Percentiles rank a stretch among this genome's conserved stretches.
Conservation (phyloP, 352 stramenopile genomes). For the Phytophthora pistaciae region DNA sequence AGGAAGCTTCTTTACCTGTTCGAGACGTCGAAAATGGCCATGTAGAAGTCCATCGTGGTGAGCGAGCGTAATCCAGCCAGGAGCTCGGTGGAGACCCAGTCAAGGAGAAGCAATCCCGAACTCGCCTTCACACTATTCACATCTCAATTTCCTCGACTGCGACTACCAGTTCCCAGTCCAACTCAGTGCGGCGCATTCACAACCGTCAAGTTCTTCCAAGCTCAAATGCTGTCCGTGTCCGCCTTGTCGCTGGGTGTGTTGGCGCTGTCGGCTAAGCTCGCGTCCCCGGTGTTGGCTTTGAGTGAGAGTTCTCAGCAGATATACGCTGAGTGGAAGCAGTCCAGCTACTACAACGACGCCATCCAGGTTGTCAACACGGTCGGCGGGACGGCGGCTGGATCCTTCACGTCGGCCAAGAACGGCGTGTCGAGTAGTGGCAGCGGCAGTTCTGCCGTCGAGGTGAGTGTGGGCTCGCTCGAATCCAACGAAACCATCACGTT, state of each 20-base stretch:
- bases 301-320: constrained; percentile 27
- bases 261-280: constrained; percentile 22
- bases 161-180: constrained; percentile 18
- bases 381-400: constrained; percentile 24
- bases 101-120: not conserved
- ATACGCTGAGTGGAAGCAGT: constrained; percentile 49
- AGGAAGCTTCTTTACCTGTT: constrained; percentile 36
- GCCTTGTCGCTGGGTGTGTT: constrained; percentile 28
- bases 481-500: constrained; percentile 29
- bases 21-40: constrained; percentile 23
- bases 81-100: not conserved
- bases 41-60: constrained; percentile 36
- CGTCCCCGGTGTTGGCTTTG: constrained; percentile 8
- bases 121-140: constrained; percentile 21
- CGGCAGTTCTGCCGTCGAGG: constrained; percentile 6
- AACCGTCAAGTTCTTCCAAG: too few relatives aligned
- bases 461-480: constrained; percentile 28
- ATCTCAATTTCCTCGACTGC: constrained; percentile 42
- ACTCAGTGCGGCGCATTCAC: too few relatives aligned
- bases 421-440: constrained; percentile 15
- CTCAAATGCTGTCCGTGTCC: constrained; percentile 33
- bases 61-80: constrained; percentile 24
- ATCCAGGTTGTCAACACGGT: constrained; percentile 35
- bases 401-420: constrained; percentile 29
- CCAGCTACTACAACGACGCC: constrained; percentile 46